Evolutionary conservation across 176 grass and related monocot genomes (phyloP), one percentile per base, ranked within the genome.

Genomic region (Carex parvula): DNA sequence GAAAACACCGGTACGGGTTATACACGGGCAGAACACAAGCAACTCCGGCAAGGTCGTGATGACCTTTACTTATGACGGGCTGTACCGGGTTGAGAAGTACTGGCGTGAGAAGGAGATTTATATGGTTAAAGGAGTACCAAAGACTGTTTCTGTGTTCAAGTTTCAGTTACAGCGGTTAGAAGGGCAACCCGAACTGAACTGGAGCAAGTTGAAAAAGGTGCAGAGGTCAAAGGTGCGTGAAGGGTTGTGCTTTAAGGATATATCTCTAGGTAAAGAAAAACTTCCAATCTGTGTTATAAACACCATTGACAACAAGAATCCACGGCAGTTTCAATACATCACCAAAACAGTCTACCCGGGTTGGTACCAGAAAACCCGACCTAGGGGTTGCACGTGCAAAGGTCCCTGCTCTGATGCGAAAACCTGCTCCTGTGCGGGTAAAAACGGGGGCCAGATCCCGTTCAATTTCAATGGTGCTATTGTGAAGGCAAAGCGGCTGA

Each of bases 61-160:
- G 81, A 90, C 88, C 18, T 97, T 93, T 79, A 89, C 93, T 30
- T 97, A 97, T 84, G 94, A 94, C 60, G 94, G 94, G 7, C 84
- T 97, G 41, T 97, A 94, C 22, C 61, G 62, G 56, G 81, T 97
- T 16, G 79, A 97, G 44, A 65, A 87, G 1, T 94, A 26, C 21
- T 48, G 58, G 41, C 20, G 21, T 55, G 72, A 82, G 20, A 22
- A 21, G 3, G 35, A 53, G 46, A 64, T 21, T 52, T 82, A 63
- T 48, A 4, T 90, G 82, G 83, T 64, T 57, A 89, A 97, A 44
- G 91, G 58, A 63, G 62, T 64, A 26, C 79, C 82, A 39, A 72
- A 83, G 68, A 86, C 88, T 16, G 89, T 90, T 17, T 87, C 39
- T 54, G 87, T 94, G 46, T 97, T 94, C 62, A 91, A 91, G 80